Conservation (phyloP, 495 filamentous ascomycete species). For the Massariosphaeria phaeospora region DNA sequence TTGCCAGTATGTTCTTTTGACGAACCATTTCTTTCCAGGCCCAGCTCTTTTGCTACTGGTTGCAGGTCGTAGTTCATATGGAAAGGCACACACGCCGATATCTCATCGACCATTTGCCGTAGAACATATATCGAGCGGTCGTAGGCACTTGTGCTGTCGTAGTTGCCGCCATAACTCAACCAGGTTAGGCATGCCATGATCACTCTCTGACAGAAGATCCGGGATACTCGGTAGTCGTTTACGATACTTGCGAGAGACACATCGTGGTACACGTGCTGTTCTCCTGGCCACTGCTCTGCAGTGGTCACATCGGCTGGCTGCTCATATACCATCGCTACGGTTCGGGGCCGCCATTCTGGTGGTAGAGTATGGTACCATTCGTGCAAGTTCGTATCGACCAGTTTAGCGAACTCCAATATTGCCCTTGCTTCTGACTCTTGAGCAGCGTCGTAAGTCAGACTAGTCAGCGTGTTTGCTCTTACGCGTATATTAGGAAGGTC, state of each 20-base stretch:
- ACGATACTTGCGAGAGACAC: constrained; percentile 33
- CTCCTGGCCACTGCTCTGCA: constrained; percentile 31
- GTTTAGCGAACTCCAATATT: constrained; percentile 28
- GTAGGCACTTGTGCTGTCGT: background rate
- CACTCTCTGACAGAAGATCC: constrained; percentile 37
- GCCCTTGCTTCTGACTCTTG: constrained; percentile 11
- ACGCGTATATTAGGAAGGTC: constrained; percentile 33
- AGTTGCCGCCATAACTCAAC: constrained; percentile 5
- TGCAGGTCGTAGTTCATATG: constrained; percentile 34
- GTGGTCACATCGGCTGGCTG: constrained; percentile 25
- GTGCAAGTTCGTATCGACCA: constrained; percentile 32
- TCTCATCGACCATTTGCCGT: constrained; percentile 35
- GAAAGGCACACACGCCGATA: constrained; percentile 36
- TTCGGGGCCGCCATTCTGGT: constrained; percentile 25
- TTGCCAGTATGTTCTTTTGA: background rate
- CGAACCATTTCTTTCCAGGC: constrained; percentile 32
- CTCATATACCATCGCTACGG: constrained; percentile 19
- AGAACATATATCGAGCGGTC: constrained; percentile 19
- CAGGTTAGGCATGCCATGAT: constrained; percentile 30
- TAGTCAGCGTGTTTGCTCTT: constrained; percentile 18
- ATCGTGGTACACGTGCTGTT: constrained; percentile 36
- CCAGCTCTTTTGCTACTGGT: constrained; percentile 18
- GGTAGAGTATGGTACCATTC: constrained; percentile 34
- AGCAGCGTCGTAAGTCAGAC: background rate
- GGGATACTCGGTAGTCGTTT: constrained; percentile 36